A percentile compares a stretch with the other conserved stretches of the same genome.
Conservation (phyloP, 1,139 yeast species). For the Nakaseomyces bracarensis region DNA sequence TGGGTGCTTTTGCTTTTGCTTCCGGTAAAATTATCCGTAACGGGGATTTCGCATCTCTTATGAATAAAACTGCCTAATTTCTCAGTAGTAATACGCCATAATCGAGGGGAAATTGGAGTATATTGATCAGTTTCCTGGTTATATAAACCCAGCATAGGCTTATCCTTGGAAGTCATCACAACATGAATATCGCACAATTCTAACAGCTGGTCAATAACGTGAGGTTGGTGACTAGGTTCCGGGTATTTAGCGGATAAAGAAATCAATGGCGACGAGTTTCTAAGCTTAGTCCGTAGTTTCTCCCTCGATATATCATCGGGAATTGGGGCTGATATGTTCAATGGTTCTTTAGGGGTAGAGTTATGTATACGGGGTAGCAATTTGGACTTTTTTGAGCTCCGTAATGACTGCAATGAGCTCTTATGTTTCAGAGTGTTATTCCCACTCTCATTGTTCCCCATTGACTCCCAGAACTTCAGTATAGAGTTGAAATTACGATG, state of each 20-base stretch:
- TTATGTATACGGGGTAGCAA: too few species aligned
- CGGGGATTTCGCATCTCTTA: background rate
- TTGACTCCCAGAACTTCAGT: background rate
- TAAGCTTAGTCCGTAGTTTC: constrained; percentile 44
- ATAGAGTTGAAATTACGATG: background rate
- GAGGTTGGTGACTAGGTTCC: too few species aligned
- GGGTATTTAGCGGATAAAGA: constrained; percentile 28
- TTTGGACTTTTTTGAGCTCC: too few species aligned
- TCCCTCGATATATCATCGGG: constrained; percentile 48
- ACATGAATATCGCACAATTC: constrained; percentile 22
- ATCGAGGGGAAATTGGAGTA: background rate
- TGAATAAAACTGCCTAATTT: background rate
- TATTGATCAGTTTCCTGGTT: background rate
- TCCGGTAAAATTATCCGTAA: background rate
- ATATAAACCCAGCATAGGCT: background rate
- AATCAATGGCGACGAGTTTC: constrained; percentile 44
- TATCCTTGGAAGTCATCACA: constrained; percentile 12
- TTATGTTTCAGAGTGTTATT: background rate
- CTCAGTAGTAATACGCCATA: background rate
- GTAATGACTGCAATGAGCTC: background rate
- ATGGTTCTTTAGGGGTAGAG: too few species aligned
- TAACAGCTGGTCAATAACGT: constrained; percentile 17
- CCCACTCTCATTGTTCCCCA: background rate
- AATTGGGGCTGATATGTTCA: constrained; percentile 45
- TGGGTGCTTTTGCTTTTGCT: too few species aligned